Evolutionary conservation across 805 yeast genomes (phyloP), one percentile per base, ranked within the genome.

Genomic region (Kodamaea laetipori): DNA sequence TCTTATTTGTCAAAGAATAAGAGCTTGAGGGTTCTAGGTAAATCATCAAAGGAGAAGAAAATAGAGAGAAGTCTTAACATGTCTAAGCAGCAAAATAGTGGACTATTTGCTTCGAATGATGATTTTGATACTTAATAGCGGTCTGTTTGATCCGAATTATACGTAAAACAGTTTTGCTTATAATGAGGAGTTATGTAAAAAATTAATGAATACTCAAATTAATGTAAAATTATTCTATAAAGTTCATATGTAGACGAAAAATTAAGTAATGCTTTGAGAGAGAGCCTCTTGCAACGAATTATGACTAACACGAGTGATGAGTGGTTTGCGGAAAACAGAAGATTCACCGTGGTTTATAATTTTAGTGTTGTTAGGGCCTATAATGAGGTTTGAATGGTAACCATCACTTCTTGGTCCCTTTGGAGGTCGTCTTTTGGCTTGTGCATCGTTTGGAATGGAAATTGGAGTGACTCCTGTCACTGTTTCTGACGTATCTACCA

Each of bases 271-370:
- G 31, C 50, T 48, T 15, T 44, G 46, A 2, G 59, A 35, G 23
- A 76, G 56, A 2, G 81, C 81, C 30, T 76, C 80, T 44, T 67
- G 55, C 13, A 76, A 54, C 1, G 78, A 74, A n/a, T 69, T 64
- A 50, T 69, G 77, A 46, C 78, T 76, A 21, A 77, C 67, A 35
- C 71, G 61, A 9, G 73, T 60, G 10, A 65, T 50, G 6, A 66
- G 45, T 5, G 71, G 70, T 28, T 54, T 60, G 40, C 62, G 61
- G 45, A 69, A 61, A 4, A 56, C 57, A 1, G 75, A 66, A 3
- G 66, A 63, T 16, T 63, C 63, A 0, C 80, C 80, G 50, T 77
- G 79, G 16, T 65, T 60, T 15, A 74, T 58, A 5, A 67, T 63
- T 42, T 57, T 60, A 4, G 70, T 63, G 27, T 69, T 69, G 43